Base-by-base conservation (phyloP, 1,139 yeast species). In the Pichia sp. region DNA sequence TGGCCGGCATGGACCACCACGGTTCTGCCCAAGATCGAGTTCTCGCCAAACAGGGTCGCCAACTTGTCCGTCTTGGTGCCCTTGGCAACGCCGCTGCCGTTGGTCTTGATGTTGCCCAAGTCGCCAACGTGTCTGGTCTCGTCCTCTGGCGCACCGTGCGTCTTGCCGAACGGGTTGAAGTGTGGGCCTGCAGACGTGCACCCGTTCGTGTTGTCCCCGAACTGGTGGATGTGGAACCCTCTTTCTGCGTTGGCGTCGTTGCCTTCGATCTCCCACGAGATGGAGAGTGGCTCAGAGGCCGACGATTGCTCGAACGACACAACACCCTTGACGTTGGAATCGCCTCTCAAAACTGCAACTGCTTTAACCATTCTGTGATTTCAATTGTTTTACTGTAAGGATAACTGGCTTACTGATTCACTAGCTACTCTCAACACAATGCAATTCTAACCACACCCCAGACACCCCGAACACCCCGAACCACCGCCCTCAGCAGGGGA, bases 141-240 rank as follows among this genome's bases (percentile, higher is more conserved):
- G 69, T 87, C 96, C 68, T 83, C 85, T 73, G 97, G 97, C 58
- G 95, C 90, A 75, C 99, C 99, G 74, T 93, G 99, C 64, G 83
- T 81, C 79, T 87, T 85, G 64, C 81, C 78, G 73, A 87, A 87
- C 63, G 98, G 98, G 82, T 93, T 93, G 84, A 90, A 92, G 77
- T 93, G 99, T 58, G 97, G 97, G 68, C 99, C 99, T 56, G 99
- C 98, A 62, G 97, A 90, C 59, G 97, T 90, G 78, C 98, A 92
- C 61, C 99, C 98, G 72, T 93, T 92, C 76, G 98, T 90, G 82
- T 90, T 90, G 80, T 93, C 99, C 78, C 99, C 99, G 69, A 92
- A 93, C 70, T 89, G 87, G 76, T 93, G 99, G 71, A 93, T 78
- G 80, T 93, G 99, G 96, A 93, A 92, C 51, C 98, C 99, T 75